Percentiles rank a stretch among this genome's conserved stretches.
These are phyloP conservation scores for Dissophora globulifera DNA, from an alignment of 192 early-diverging fungal species.

Conservation along the genomic window DNA sequence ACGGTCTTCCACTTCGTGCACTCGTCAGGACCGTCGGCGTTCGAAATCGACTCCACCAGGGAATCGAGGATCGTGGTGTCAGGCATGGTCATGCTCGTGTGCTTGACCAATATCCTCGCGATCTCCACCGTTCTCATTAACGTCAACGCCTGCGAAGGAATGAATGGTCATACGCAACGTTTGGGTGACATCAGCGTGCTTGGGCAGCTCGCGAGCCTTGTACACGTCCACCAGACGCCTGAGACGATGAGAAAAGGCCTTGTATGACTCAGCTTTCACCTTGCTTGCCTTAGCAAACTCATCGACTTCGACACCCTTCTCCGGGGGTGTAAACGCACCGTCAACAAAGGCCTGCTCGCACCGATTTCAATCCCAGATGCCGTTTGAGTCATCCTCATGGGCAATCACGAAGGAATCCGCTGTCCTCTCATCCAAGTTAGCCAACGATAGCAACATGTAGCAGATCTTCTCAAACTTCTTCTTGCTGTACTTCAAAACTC, in stretches of 20 bases:
- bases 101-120: neutral
- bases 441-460: neutral
- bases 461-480: neutral
- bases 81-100: neutral
- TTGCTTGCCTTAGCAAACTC: conserved; percentile 6
- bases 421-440: conserved; percentile 5
- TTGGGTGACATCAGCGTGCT: conserved; percentile 3
- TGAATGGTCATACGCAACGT: conserved; percentile 8
- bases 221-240: conserved; percentile 6
- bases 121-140: neutral
- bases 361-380: conserved; percentile 4
- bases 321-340: neutral
- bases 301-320: conserved; percentile 7
- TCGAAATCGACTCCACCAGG: neutral
- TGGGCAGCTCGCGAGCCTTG: neutral
- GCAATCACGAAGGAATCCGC: neutral
- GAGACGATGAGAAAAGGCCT: neutral
- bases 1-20: conserved; percentile 5
- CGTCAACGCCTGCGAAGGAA: conserved; percentile 1
- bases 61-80: neutral
- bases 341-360: conserved; percentile 10
- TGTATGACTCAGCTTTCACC: conserved; percentile 2
- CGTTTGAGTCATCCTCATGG: neutral
- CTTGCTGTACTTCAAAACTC: neutral
- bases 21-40: conserved; percentile 4